These are phyloP conservation scores for Pythium dissotocum DNA, from an alignment of 352 stramenopile genomes.

Conservation along the genomic window DNA sequence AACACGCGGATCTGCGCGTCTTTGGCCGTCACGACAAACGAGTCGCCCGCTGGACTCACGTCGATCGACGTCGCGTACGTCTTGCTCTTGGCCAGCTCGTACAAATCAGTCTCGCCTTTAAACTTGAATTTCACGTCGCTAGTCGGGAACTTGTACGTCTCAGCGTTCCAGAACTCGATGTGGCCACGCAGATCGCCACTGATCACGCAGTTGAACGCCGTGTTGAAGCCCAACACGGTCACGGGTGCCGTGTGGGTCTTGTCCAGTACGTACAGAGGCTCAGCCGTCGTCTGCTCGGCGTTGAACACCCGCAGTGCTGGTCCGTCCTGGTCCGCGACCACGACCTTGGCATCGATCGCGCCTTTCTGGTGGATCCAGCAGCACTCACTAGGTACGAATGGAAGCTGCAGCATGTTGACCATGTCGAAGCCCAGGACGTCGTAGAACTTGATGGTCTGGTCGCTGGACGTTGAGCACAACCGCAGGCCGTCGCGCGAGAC, in stretches of 20 bases:
- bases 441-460: conserved; percentile 98
- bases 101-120: conserved; percentile 97
- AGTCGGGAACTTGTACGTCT: conserved; percentile 59
- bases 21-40: conserved; percentile 86
- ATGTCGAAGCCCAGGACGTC: conserved; percentile 99
- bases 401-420: conserved; percentile 94
- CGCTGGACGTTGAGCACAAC: conserved; percentile 83
- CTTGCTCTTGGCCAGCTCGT: conserved; percentile 93
- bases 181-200: conserved; percentile 91
- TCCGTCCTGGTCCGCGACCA: conserved; percentile 66
- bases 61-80: conserved; percentile 79
- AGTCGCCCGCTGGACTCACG: conserved; percentile 60
- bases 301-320: conserved; percentile 87
- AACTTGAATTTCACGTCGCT: conserved; percentile 79
- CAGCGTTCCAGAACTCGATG: conserved; percentile 93
- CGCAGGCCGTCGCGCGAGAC: conserved; percentile 85
- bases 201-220: conserved; percentile 85
- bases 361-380: conserved; percentile 73
- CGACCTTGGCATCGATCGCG: conserved; percentile 65
- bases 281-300: conserved; percentile 52
- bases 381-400: conserved; percentile 66
- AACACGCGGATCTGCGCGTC: conserved; percentile 92
- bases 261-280: conserved; percentile 69
- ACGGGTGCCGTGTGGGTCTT: conserved; percentile 92
- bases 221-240: conserved; percentile 88